phyloP scores from a whole-genome alignment of 2,329 filamentous ascomycete genomes.

The Penicillium expansum region DNA sequence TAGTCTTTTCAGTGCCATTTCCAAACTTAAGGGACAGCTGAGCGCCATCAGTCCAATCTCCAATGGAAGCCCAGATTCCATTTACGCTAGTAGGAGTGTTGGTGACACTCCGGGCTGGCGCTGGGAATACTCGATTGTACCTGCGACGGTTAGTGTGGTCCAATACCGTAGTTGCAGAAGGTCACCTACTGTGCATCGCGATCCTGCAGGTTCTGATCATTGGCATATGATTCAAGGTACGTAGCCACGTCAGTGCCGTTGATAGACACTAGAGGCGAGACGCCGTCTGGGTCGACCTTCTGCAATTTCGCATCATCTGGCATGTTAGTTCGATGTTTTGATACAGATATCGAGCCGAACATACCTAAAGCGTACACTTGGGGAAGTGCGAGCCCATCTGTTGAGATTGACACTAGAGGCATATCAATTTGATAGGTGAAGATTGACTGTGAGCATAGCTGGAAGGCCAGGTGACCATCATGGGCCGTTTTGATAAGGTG shows the following conservation, averaged over 20 bases:
- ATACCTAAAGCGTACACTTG: slow-evolving; percentile 48
- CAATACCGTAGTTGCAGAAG: background rate
- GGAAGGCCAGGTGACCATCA: slow-evolving; percentile 56
- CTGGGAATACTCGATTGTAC: slow-evolving; percentile 26
- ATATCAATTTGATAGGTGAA: slow-evolving; percentile 47
- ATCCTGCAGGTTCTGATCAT: slow-evolving; percentile 53
- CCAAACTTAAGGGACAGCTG: slow-evolving; percentile 17
- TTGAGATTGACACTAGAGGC: slow-evolving; percentile 59
- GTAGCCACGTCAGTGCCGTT: slow-evolving; percentile 55
- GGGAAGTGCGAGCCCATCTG: slow-evolving; percentile 58
- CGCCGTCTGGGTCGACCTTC: slow-evolving; percentile 27
- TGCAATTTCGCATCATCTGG: slow-evolving; percentile 20
- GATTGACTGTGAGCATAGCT: slow-evolving; percentile 29
- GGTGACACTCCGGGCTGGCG: slow-evolving; percentile 20
- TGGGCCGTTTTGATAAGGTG: slow-evolving; percentile 55
- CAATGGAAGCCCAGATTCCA: slow-evolving; percentile 20
- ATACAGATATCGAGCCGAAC: background rate
- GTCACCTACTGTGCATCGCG: slow-evolving; percentile 53
- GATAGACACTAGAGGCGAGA: slow-evolving; percentile 54
- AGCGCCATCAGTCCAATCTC: slow-evolving; percentile 22
- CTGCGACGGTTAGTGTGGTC: slow-evolving; percentile 11
- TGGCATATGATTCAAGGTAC: slow-evolving; percentile 45
- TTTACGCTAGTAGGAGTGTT: slow-evolving; percentile 16
- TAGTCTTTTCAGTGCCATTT: slow-evolving; percentile 19
- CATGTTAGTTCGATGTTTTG: background rate